Conservation (phyloP, 2,329 filamentous ascomycete species). For the Exophiala sp. region DNA sequence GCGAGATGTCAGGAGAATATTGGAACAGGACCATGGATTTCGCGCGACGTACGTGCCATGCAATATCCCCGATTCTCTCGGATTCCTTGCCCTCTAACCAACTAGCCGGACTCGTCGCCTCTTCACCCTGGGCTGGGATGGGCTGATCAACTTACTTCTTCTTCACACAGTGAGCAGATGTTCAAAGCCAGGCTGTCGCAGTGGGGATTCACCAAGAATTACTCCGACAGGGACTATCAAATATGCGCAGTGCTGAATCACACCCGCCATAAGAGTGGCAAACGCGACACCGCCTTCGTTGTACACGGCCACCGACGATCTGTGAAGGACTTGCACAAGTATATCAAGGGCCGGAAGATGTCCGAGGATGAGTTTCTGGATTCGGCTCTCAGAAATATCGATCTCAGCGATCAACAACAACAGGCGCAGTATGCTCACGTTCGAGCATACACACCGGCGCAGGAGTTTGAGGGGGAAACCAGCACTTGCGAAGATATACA, state of each 20-base stretch:
- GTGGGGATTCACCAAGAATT: constrained; percentile 29
- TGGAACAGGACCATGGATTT: constrained; percentile 26
- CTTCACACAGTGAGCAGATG: constrained; percentile 19
- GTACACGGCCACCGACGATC: constrained; percentile 27
- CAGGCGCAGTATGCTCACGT: constrained; percentile 24
- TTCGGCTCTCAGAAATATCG: constrained; percentile 20
- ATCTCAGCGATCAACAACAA: constrained; percentile 11
- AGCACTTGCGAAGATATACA: not conserved
- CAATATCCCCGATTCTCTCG: constrained; percentile 3
- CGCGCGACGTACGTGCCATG: constrained; percentile 26
- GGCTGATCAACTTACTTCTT: not conserved
- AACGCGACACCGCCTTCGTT: constrained; percentile 23
- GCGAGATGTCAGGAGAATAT: constrained; percentile 23
- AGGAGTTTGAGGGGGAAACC: constrained; percentile 20
- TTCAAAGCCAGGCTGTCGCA: constrained; percentile 26
- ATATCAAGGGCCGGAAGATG: constrained; percentile 29
- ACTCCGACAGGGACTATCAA: constrained; percentile 29
- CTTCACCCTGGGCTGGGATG: too few species aligned
- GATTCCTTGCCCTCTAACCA: constrained; percentile 1
- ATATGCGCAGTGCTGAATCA: constrained; percentile 26
- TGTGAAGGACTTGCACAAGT: constrained; percentile 27
- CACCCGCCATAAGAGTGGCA: constrained; percentile 23
- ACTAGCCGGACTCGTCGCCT: not conserved
- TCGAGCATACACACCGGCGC: constrained; percentile 25
- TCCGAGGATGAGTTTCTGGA: constrained; percentile 26